Base-by-base conservation (phyloP, 2,329 filamentous ascomycete species). In the Thermomyces lanuginosus region DNA sequence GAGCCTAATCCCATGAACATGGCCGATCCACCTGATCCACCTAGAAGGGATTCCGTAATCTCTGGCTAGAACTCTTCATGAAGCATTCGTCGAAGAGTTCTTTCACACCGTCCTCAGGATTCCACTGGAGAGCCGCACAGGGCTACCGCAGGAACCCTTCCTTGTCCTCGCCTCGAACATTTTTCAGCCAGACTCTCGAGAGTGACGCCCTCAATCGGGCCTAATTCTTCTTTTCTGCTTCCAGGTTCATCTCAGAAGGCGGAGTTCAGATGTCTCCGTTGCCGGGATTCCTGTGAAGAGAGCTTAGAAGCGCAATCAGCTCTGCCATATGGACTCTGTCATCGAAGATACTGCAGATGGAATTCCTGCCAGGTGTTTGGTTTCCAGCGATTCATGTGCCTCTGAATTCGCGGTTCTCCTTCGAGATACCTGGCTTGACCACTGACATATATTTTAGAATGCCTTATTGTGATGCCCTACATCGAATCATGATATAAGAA, bases 271-370 rank as follows among this genome's bases (percentile, higher is more conserved):
- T 22, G 4, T 5, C 16, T 18, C n/a, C 17, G n/a, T 23, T 24
- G 8, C 6, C 15, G 7, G 9, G 24, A 28, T 2, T 24, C 15
- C 2, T n/a, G 4, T 5, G 15, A 12, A 12, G 21, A 28, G 15
- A 16, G 10, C 21, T 16, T 3, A 23, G 14, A 0, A 24, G 15
- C n/a, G 27, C 21, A 16, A 28, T 8, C 5, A 28, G 14, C 9
- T 28, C 27, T 8, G 21, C 27, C 11, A 30, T 9, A 20, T 30
- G 29, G 15, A 26, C 24, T 22, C 27, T 24, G 23, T 30, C 19
- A 27, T 30, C n/a, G 6, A 30, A 28, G 22, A 28, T 23, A 2
- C 27, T n/a, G n/a, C n/a, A n/a, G n/a, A n/a, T n/a, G n/a, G n/a
- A n/a, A n/a, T n/a, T n/a, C n/a, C n/a, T n/a, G n/a, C n/a, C n/a